phyloP scores from a whole-genome alignment of 352 stramenopile genomes.

The Globisporangium solare region DNA sequence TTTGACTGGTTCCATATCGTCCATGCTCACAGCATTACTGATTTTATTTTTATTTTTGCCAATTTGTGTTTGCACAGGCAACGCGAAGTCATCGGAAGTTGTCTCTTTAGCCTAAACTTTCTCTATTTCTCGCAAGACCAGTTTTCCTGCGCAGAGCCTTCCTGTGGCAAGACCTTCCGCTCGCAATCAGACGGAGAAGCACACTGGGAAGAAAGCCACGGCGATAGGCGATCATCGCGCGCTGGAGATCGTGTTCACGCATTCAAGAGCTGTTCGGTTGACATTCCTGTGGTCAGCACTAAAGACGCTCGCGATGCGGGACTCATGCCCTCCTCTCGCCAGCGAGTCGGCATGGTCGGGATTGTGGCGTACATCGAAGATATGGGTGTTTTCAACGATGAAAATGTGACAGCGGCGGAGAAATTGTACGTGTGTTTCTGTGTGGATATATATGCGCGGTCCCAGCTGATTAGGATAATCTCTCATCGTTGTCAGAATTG shows the following conservation, averaged over 20 bases:
- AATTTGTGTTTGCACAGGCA: background rate
- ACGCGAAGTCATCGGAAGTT: slow-evolving; percentile 20
- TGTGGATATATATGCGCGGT: too few relatives aligned
- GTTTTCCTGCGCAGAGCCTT: slow-evolving; percentile 32
- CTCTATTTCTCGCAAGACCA: slow-evolving; percentile 57
- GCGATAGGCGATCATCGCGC: background rate
- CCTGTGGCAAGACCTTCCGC: slow-evolving; percentile 32
- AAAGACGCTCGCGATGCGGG: background rate
- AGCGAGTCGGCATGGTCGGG: slow-evolving; percentile 23
- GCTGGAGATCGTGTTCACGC: slow-evolving; percentile 1
- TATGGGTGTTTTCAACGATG: slow-evolving; percentile 17
- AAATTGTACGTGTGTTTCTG: slow-evolving; percentile 12
- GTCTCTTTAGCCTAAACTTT: slow-evolving; percentile 72
- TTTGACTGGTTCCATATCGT: too few relatives aligned
- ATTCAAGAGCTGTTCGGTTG: slow-evolving; percentile 57
- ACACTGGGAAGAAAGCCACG: slow-evolving; percentile 40
- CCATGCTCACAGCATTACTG: background rate
- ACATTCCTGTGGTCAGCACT: slow-evolving; percentile 38
- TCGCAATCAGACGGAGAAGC: slow-evolving; percentile 19
- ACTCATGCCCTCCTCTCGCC: background rate
- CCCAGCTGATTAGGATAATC: background rate
- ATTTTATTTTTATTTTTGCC: background rate
- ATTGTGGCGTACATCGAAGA: slow-evolving; percentile 38
- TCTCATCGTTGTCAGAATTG: background rate
- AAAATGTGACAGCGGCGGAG: slow-evolving; percentile 2